phyloP scores from a whole-genome alignment of 116 monocot species.

The Phalaenopsis hybrid region DNA sequence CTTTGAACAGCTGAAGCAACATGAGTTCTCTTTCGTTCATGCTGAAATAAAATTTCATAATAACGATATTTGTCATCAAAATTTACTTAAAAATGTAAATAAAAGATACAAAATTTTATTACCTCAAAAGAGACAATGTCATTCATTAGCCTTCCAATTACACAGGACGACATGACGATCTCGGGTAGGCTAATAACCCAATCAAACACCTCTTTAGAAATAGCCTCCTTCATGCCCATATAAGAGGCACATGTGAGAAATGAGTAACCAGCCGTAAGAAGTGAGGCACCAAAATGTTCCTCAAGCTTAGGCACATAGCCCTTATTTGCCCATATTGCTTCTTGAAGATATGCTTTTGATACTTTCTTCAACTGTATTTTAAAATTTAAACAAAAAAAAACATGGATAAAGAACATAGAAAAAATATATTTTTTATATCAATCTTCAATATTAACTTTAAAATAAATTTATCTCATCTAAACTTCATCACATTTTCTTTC shows the following conservation, averaged over 20 bases:
- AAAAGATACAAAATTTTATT: not conserved
- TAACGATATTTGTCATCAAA: not conserved
- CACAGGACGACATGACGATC: not conserved
- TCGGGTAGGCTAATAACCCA: constrained; percentile 12
- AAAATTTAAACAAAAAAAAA: too few species aligned
- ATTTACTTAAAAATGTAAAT: not conserved
- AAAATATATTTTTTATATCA: too few species aligned
- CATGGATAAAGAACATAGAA: too few species aligned
- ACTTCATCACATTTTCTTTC: too few species aligned
- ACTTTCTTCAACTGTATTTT: constrained; percentile 10
- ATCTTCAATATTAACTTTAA: too few species aligned
- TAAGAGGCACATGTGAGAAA: constrained; percentile 13
- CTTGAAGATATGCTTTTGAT: constrained; percentile 3
- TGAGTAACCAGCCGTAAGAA: not conserved
- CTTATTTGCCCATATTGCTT: constrained; percentile 13
- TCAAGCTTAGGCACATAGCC: constrained; percentile 11
- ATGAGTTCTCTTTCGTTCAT: constrained; percentile 14
- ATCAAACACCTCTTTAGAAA: constrained; percentile 13
- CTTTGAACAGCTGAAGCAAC: constrained; percentile 14
- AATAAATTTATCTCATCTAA: too few species aligned
- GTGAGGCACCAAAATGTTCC: constrained; percentile 12
- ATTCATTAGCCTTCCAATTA: constrained; percentile 10
- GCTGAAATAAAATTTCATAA: constrained; percentile 6
- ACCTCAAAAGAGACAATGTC: constrained; percentile 23
- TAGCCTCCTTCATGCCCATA: constrained; percentile 3